These are phyloP conservation scores for Volvariella surrecta DNA, from an alignment of 1,284 basidiomycete genomes.

Conservation along the genomic window DNA sequence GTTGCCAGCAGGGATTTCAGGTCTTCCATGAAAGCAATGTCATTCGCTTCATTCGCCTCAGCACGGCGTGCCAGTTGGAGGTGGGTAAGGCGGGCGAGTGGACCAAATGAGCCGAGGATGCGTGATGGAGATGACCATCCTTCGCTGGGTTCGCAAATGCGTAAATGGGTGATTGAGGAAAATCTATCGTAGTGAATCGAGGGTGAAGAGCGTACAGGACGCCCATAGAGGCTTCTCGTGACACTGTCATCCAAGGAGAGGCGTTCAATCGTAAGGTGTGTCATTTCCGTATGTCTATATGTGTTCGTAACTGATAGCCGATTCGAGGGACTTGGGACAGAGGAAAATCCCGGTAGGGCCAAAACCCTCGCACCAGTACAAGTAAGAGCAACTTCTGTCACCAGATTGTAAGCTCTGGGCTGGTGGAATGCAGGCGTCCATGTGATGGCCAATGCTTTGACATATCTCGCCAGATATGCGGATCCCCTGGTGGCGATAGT, in stretches of 20 bases:
- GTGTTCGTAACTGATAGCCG: too few relatives aligned
- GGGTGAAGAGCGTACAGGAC: not conserved
- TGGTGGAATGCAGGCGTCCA: constrained; percentile 14
- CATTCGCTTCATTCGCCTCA: constrained; percentile 33
- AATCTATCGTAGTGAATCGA: not conserved
- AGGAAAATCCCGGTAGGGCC: not conserved
- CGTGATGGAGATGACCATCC: constrained; percentile 26
- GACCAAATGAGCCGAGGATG: constrained; percentile 25
- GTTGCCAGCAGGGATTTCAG: constrained; percentile 20
- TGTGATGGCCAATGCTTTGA: constrained; percentile 26
- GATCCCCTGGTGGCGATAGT: constrained; percentile 22
- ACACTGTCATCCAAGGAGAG: too few relatives aligned
- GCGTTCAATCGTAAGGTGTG: too few relatives aligned
- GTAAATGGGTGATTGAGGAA: constrained; percentile 24
- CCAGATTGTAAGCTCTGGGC: constrained; percentile 14
- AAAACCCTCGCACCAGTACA: not conserved
- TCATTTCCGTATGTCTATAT: too few relatives aligned
- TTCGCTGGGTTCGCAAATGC: constrained; percentile 29
- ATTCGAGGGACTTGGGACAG: too few relatives aligned
- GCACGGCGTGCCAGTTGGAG: constrained; percentile 31
- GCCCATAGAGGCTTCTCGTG: too few relatives aligned
- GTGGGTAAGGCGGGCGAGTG: constrained; percentile 27
- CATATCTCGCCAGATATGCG: constrained; percentile 21
- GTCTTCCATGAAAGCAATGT: constrained; percentile 27
- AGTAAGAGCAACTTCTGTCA: not conserved